Conservation (phyloP, 345 rosid species). For the Nasturtium officinale region DNA sequence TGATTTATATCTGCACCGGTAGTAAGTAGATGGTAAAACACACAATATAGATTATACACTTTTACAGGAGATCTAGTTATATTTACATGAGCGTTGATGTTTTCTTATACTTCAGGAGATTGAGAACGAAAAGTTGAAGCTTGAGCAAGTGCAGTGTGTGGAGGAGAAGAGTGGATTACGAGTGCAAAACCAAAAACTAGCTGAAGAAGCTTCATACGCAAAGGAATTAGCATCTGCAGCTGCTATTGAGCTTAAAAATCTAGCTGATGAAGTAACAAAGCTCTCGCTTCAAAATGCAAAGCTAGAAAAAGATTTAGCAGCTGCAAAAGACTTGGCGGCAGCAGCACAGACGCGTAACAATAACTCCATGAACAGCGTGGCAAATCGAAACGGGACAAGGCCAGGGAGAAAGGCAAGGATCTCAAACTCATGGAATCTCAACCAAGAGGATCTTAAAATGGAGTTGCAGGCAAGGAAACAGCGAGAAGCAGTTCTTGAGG, state of each 20-base stretch:
- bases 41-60: background rate
- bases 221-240: conserved; percentile 98
- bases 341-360: conserved; percentile 54
- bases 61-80: background rate
- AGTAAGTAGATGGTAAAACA: background rate
- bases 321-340: conserved; percentile 61
- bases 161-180: conserved; percentile 82
- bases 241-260: conserved; percentile 92
- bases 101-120: conserved; percentile 55
- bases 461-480: conserved; percentile 90
- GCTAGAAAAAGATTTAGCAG: conserved; percentile 71
- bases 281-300: conserved; percentile 80
- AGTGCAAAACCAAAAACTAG: conserved; percentile 80
- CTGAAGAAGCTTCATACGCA: conserved; percentile 93
- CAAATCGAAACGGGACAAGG: conserved; percentile 59
- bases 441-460: conserved; percentile 70
- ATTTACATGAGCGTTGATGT: conserved; percentile 6
- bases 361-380: conserved; percentile 59
- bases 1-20: background rate
- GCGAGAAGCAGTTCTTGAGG: conserved; percentile 77
- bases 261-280: conserved; percentile 89
- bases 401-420: conserved; percentile 75
- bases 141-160: conserved; percentile 68
- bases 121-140: conserved; percentile 78
- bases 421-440: conserved; percentile 76